These are phyloP conservation scores for Ambrosiella xylebori DNA, from an alignment of 2,329 filamentous ascomycete species.

Conservation along the genomic window DNA sequence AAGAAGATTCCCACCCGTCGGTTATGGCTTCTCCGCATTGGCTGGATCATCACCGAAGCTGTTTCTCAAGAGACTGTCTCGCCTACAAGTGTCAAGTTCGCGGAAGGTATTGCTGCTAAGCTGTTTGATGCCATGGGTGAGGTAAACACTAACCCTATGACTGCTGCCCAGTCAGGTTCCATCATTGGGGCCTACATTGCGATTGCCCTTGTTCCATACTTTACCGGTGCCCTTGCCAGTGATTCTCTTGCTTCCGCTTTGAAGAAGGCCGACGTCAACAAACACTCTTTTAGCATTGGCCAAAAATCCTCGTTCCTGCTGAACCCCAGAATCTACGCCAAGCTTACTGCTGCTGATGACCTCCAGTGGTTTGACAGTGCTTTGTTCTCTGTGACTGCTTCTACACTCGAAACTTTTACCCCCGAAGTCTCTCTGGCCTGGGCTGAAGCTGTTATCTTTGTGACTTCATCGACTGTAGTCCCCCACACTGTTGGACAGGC, in stretches of 20 bases:
- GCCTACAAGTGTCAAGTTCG: conserved; percentile 22
- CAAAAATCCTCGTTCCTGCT: conserved; percentile 78
- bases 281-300: conserved; percentile 50
- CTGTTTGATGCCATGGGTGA: conserved; percentile 61
- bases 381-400: conserved; percentile 42
- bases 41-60: conserved; percentile 40
- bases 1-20: conserved; percentile 66
- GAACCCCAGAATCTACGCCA: conserved; percentile 70
- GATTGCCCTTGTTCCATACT: conserved; percentile 41
- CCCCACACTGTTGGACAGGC: conserved; percentile 46
- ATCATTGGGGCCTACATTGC: conserved; percentile 63
- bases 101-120: conserved; percentile 34
- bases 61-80: conserved; percentile 24
- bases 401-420: conserved; percentile 31
- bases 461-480: conserved; percentile 46
- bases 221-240: conserved; percentile 38
- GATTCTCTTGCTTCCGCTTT: conserved; percentile 28
- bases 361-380: conserved; percentile 59
- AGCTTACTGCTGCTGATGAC: conserved; percentile 58
- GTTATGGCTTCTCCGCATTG: conserved; percentile 62
- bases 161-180: conserved; percentile 67
- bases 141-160: conserved; percentile 56
- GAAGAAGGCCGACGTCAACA: conserved; percentile 42
- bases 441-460: conserved; percentile 72
- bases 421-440: conserved; percentile 47